Percentiles rank a stretch among this genome's conserved stretches.
phyloP scores from a whole-genome alignment of 2,329 filamentous ascomycete species.

The Leptographium galeiforme region DNA sequence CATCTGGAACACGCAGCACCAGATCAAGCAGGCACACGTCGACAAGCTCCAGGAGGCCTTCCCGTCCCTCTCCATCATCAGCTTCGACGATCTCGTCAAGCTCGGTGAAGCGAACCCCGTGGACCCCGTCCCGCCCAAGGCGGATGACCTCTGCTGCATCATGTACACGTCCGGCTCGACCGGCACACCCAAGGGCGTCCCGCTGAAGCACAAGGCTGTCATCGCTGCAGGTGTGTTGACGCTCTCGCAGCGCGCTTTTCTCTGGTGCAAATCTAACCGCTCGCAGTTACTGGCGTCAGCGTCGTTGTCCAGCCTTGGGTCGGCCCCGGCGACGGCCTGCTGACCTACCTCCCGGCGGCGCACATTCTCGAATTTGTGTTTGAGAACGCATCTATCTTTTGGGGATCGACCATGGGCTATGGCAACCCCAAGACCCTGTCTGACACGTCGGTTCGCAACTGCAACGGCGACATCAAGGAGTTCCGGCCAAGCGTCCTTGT shows the following conservation, averaged over 20 bases:
- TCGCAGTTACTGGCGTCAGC: constrained; percentile 58
- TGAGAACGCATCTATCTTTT: constrained; percentile 70
- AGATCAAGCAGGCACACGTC: constrained; percentile 35
- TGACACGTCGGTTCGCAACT: constrained; percentile 69
- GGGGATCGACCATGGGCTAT: constrained; percentile 82
- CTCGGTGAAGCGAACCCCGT: constrained; percentile 48
- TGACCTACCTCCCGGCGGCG: constrained; percentile 75
- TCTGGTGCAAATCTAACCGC: background rate
- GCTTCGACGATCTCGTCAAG: constrained; percentile 36
- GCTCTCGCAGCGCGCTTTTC: background rate
- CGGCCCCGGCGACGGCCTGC: constrained; percentile 61
- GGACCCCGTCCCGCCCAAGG: constrained; percentile 53
- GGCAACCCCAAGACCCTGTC: constrained; percentile 78
- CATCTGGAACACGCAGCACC: constrained; percentile 41
- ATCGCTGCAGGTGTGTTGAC: constrained; percentile 52
- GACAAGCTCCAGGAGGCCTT: constrained; percentile 36
- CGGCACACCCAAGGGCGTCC: constrained; percentile 69
- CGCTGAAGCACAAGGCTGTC: constrained; percentile 62
- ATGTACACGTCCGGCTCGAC: constrained; percentile 69
- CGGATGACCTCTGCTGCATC: constrained; percentile 65
- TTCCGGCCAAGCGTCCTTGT: constrained; percentile 73
- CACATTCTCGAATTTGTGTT: constrained; percentile 89
- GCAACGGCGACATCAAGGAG: constrained; percentile 76
- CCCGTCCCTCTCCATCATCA: constrained; percentile 32
- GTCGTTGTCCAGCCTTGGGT: constrained; percentile 65